Conservation (phyloP, 345 rosid species). For the Trapa incisa region DNA sequence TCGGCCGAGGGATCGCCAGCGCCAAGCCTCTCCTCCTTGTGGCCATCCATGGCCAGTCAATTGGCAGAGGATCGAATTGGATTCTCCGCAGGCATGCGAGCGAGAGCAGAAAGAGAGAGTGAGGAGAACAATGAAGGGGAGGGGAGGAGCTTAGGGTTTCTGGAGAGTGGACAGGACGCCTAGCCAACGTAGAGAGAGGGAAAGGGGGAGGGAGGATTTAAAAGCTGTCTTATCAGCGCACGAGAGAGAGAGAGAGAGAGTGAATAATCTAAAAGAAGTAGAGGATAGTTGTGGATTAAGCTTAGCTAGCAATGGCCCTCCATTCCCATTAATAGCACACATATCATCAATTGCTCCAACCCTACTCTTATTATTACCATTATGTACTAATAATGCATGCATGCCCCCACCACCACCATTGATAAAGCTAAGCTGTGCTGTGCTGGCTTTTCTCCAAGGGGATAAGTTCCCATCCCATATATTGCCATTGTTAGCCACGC, state of each 20-base stretch:
- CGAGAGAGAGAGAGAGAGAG: neutral
- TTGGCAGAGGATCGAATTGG: neutral
- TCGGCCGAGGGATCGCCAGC: constrained; percentile 9
- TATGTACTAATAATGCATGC: too few species aligned
- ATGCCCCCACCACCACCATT: neutral
- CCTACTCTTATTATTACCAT: too few species aligned
- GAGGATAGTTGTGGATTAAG: too few species aligned
- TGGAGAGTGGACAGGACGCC: constrained; percentile 13
- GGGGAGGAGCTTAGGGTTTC: constrained; percentile 4
- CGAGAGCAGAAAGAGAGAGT: neutral
- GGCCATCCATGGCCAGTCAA: constrained; percentile 1
- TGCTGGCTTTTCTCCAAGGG: neutral
- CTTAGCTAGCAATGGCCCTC: too few species aligned
- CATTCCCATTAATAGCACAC: neutral
- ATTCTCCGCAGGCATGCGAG: neutral
- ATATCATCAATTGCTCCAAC: too few species aligned
- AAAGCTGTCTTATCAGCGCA: constrained; percentile 7
- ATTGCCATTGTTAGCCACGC: too few species aligned
- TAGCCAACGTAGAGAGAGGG: neutral
- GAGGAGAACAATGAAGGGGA: neutral
- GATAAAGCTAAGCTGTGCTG: neutral
- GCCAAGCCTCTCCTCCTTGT: constrained; percentile 20
- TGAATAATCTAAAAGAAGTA: too few species aligned
- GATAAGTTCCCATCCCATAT: neutral
- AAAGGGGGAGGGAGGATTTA: neutral